Evolutionary conservation across 1,139 yeast species (phyloP).

Genomic region (Torulaspora pretoriensis): DNA sequence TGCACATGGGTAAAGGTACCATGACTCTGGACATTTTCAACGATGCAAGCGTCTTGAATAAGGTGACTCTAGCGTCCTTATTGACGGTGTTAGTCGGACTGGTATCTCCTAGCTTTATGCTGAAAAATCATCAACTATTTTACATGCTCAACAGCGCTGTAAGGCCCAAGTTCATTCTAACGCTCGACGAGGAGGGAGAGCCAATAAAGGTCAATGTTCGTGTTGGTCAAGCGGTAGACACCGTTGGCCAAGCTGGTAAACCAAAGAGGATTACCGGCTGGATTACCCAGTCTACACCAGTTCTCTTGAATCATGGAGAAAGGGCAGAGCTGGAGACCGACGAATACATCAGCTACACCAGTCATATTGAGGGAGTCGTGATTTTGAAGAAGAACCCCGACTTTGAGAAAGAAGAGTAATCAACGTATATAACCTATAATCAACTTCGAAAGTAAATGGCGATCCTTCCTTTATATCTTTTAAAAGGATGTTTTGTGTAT

Average conservation of each 20-base stretch:
- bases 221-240: conserved; percentile 98
- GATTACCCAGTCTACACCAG: conserved; percentile 99
- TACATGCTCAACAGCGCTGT: conserved; percentile 86
- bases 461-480: background rate
- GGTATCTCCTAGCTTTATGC: conserved; percentile 68
- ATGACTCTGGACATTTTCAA: conserved; percentile 84
- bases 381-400: conserved; percentile 89
- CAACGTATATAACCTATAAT: conserved; percentile 9
- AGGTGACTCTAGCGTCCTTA: conserved; percentile 85
- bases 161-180: conserved; percentile 88
- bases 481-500: conserved; percentile 2
- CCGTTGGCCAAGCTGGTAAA: conserved; percentile 98
- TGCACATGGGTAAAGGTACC: conserved; percentile 93
- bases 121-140: conserved; percentile 72
- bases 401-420: conserved; percentile 54
- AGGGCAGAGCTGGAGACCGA: conserved; percentile 91
- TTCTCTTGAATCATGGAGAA: conserved; percentile 86
- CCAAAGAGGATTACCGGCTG: conserved; percentile 98
- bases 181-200: conserved; percentile 82
- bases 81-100: conserved; percentile 81
- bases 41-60: conserved; percentile 82
- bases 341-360: conserved; percentile 80
- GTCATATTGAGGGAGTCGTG: conserved; percentile 87
- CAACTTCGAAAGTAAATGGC: conserved; percentile 1
- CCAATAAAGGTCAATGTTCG: conserved; percentile 94